Evolutionary conservation across 106 monocot species (phyloP), one percentile per base, ranked within the genome.

Genomic region (Ottelia alismoides): DNA sequence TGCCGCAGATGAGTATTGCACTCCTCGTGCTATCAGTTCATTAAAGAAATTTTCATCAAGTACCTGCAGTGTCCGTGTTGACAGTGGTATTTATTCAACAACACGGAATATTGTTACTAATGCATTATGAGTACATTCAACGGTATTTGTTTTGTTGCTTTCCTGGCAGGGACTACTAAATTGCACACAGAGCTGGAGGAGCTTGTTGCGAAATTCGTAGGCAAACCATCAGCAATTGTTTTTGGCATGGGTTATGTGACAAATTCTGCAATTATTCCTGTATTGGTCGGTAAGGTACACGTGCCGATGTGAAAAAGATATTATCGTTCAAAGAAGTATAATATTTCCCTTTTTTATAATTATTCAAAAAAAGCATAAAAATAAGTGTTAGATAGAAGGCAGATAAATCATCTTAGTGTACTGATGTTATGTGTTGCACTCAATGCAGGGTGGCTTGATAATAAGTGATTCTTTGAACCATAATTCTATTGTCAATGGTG

Each of bases 221-320:
- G 66, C 4, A 66, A 66, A 56, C 47, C 55, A 22, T 55, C 45
- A 21, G 28, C 66, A 7, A 49, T 66, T 30, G 21, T 57, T 22
- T 47, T 66, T 31, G 66, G 66, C 46, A 66, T 66, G 66, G 66
- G 66, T 29, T 66, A 56, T 31, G 66, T 48, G 28, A 66, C 66
- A 20, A 66, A 66, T 22, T 66, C 66, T 28, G 47, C 48, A 2
- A 57, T 66, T 10, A 66, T 66, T 18, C 66, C 66, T 17, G 27
- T n/a, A 1, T 47, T 66, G 1, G 49, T 57, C 48, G 66, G 66
- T 28, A 66, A 66, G 65, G 65, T 65, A 32, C 24, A n/a, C n/a
- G n/a, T n/a, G n/a, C n/a, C n/a, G n/a, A n/a, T n/a, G n/a, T n/a
- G n/a, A n/a, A n/a, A n/a, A n/a, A n/a, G n/a, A n/a, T n/a, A n/a